These are phyloP conservation scores for Fraxinus dipetala DNA, from an alignment of 305 asterid genomes.

Conservation along the genomic window DNA sequence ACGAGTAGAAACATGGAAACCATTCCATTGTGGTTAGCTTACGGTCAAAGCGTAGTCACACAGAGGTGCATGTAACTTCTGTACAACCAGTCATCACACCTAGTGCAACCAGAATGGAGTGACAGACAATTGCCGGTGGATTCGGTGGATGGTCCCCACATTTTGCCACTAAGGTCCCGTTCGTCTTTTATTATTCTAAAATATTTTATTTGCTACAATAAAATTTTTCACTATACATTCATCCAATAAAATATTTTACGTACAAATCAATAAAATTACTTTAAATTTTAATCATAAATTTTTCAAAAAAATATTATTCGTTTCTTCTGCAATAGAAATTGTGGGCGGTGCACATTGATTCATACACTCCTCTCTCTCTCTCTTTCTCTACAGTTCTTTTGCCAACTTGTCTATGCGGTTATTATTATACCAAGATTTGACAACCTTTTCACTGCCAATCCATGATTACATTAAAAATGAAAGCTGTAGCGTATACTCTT, in stretches of 20 bases:
- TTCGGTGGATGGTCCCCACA: background rate
- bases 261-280: too few species aligned
- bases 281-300: too few species aligned
- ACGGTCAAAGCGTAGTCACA: background rate
- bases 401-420: background rate
- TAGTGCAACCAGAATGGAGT: background rate
- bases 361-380: background rate
- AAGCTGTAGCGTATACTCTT: background rate
- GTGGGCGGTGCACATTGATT: background rate
- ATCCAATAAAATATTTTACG: too few species aligned
- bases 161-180: background rate
- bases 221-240: constrained; percentile 26
- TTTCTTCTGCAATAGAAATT: background rate
- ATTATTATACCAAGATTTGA: background rate
- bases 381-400: background rate
- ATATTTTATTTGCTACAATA: too few species aligned
- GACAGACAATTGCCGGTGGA: background rate
- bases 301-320: too few species aligned
- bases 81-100: background rate
- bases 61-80: background rate
- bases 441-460: background rate
- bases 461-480: background rate
- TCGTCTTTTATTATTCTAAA: too few species aligned
- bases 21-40: background rate
- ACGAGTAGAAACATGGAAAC: background rate